Conservation (phyloP, 2,329 filamentous ascomycete genomes). For the Plenodomus tracheiphilus region DNA sequence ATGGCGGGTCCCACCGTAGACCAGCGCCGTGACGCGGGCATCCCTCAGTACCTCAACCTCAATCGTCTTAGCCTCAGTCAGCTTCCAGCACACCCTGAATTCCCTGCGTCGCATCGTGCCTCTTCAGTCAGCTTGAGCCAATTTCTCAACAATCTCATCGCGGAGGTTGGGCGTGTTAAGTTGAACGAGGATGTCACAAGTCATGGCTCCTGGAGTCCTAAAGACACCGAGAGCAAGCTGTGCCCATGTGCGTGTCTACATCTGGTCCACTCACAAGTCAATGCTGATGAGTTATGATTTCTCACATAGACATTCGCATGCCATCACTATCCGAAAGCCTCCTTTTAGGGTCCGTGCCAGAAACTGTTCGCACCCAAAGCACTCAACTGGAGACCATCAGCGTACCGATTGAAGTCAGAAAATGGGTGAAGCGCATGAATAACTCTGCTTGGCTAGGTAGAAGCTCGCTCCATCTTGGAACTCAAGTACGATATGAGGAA, state of each 20-base stretch:
- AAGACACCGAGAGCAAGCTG: not conserved
- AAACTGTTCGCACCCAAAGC: not conserved
- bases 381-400: not conserved
- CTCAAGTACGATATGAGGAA: slow-evolving; percentile 60
- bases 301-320: not conserved
- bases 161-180: slow-evolving; percentile 18
- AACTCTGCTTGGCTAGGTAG: slow-evolving; percentile 61
- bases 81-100: slow-evolving; percentile 23
- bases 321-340: slow-evolving; percentile 8
- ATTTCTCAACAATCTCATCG: slow-evolving; percentile 22
- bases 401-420: not conserved
- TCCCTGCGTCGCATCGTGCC: slow-evolving; percentile 2
- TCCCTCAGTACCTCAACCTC: slow-evolving; percentile 10
- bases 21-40: not conserved
- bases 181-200: slow-evolving; percentile 18
- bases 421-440: slow-evolving; percentile 18
- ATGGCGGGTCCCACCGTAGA: slow-evolving; percentile 6
- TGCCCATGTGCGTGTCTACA: not conserved
- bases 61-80: slow-evolving; percentile 14
- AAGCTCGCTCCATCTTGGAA: slow-evolving; percentile 55
- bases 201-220: slow-evolving; percentile 18
- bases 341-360: not conserved
- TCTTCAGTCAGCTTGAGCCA: slow-evolving; percentile 11
- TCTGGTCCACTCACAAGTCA: not conserved
- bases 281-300: not conserved